Base-by-base conservation (phyloP, 441 rosid species). In the Gossypium gossypioides region DNA sequence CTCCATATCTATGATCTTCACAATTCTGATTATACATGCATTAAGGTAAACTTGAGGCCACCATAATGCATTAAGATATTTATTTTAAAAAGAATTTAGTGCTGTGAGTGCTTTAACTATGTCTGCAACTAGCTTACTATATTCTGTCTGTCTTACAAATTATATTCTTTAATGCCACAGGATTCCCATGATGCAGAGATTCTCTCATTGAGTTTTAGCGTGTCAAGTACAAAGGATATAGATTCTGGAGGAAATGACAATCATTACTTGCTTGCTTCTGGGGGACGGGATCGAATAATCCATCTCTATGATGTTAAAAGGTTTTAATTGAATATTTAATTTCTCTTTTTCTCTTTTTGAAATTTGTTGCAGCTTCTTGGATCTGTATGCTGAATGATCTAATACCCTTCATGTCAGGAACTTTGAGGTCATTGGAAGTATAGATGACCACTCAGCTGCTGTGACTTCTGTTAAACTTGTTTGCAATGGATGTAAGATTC, bases 281-380 rank as follows among this genome's bases (percentile, higher is more conserved):
- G 93, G 61, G 94, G 96, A 76, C 81, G 87, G 75, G 94, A 90
- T 78, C 82, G 91, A 56, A 77, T 72, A 42, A 89, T 90, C 70
- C 89, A 92, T 81, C 83, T 92, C 74, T 90, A 84, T 75, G 93
- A 92, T 72, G 91, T 82, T 72, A 76, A 86, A 81, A 92, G 95
- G 97, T 92, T 74, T 74, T 64, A 55, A 16, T 72, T 75, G 65
- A 71, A 15, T 40, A 68, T 12, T 77, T 67, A 0, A 9, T 34
- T 34, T 12, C 16, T 62, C 51, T 72, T 32, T 19, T 37, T 52
- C 21, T 18, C 22, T 15, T 34, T 46, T 8, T 34, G n/a, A 51
- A 42, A 57, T 34, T 62, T 62, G 76, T 74, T 80, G 80, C 12
- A 65, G 78, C 59, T 72, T 67, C 42, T 66, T 81, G 7, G 16